Evolutionary conservation across 768 basidiomycete species (phyloP).

Genomic region (Boletus huronensis): DNA sequence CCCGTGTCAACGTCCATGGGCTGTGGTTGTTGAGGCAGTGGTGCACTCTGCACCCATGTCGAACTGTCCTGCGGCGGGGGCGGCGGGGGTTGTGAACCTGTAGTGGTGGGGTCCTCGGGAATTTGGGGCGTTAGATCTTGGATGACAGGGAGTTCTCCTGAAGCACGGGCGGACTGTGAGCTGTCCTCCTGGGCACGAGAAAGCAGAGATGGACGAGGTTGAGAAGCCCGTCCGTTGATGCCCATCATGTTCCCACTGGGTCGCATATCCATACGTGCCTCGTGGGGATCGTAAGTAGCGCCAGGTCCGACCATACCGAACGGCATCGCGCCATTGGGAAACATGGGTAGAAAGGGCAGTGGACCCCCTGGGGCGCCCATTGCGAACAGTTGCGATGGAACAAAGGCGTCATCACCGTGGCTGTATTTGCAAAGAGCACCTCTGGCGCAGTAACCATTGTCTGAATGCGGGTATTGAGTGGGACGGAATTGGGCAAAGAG

Average conservation of each 20-base stretch:
- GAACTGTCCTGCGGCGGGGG: conserved; percentile 19
- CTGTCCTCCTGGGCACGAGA: conserved; percentile 55
- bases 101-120: conserved; percentile 32
- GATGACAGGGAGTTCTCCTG: conserved; percentile 79
- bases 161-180: conserved; percentile 38
- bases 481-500: conserved; percentile 1
- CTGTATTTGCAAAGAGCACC: conserved; percentile 89
- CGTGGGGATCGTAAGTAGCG: conserved; percentile 71
- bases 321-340: conserved; percentile 51
- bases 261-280: conserved; percentile 78
- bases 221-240: conserved; percentile 32
- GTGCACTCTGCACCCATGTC: conserved; percentile 20
- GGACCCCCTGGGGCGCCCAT: conserved; percentile 42
- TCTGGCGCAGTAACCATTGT: conserved; percentile 87
- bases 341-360: conserved; percentile 72
- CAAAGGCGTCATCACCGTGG: conserved; percentile 85
- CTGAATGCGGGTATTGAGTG: conserved; percentile 39
- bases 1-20: conserved; percentile 35
- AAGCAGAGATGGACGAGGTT: conserved; percentile 55
- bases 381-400: conserved; percentile 66
- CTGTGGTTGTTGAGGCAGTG: conserved; percentile 9
- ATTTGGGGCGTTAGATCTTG: conserved; percentile 72
- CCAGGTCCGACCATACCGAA: conserved; percentile 48
- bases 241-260: conserved; percentile 37
- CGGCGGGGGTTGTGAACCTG: conserved; percentile 16